Evolutionary conservation across 2,329 filamentous ascomycete genomes (phyloP).

Genomic region (Chaetomium strumarium): DNA sequence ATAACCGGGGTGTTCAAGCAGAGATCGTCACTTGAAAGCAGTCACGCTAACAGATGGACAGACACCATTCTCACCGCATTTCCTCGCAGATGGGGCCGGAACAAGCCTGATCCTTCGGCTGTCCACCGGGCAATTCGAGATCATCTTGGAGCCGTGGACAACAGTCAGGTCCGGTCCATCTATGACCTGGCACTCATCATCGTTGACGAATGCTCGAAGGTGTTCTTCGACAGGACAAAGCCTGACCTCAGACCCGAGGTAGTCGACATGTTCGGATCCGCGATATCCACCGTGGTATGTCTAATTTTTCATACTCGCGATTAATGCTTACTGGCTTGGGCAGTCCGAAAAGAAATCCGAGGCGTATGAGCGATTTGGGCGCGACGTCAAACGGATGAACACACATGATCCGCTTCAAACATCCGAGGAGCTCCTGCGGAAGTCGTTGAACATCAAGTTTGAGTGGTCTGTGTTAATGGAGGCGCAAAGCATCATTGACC

Average conservation of each 20-base stretch:
- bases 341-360: constrained; percentile 22
- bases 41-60: constrained; percentile 10
- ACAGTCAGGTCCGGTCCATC: constrained; percentile 16
- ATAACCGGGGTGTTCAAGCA: too few species aligned
- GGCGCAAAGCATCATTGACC: constrained; percentile 21
- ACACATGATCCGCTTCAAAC: constrained; percentile 20
- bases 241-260: constrained; percentile 29
- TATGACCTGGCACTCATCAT: constrained; percentile 30
- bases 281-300: constrained; percentile 27
- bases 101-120: constrained; percentile 33
- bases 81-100: constrained; percentile 34
- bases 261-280: constrained; percentile 29
- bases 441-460: constrained; percentile 22
- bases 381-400: constrained; percentile 24
- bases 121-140: constrained; percentile 33
- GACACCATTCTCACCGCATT: constrained; percentile 36
- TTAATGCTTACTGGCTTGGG: too few species aligned
- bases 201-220: constrained; percentile 33
- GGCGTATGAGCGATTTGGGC: constrained; percentile 21
- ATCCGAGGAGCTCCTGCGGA: constrained; percentile 20
- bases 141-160: constrained; percentile 16
- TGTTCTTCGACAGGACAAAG: constrained; percentile 32
- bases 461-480: constrained; percentile 23
- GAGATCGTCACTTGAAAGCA: too few species aligned
- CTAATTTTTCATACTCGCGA: too few species aligned